Evolutionary conservation across 768 basidiomycete species (phyloP), one percentile per base, ranked within the genome.

Genomic region (Kwoniella heveanensis): DNA sequence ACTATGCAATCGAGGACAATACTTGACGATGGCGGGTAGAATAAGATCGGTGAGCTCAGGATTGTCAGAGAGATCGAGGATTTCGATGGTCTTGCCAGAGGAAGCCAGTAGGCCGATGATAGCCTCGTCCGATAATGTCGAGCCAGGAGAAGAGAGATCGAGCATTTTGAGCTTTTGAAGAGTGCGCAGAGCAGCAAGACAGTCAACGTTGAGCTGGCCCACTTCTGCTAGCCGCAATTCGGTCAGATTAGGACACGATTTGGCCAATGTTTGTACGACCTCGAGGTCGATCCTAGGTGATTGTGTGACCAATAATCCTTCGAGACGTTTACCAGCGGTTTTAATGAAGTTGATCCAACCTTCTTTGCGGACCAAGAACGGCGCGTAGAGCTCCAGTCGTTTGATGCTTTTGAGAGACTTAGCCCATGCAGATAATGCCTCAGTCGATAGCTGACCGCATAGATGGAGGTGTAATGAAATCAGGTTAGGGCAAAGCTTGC

Each of bases 401-500:
- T 81, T 84, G 44, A 99, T 85, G 15, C 85, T 77, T 1, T 86
- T 87, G 29, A 99, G 83, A 0, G 84, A 84, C 4, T 80, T 83
- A 46, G 83, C 83, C 84, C 91, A 90, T 5, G 62, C 49, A 19
- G 60, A 56, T 21, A 82, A 25, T 0, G 74, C 69, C 21, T 77
- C 65, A 12, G 25, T 85, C 57, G 89, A 85, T 62, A 98, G 84
- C 32, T 88, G 86, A 3, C 95, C 95, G 67, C 94, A 97, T 68
- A 86, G 87, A 71, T 92, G 89, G 19, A 99, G 87, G 0, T 88
- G 86, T 10, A 99, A 84, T 15, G 82, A 83, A 0, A 87, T 86
- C 27, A 99, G 83, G 70, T 90, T 90, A 0, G 92, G 91, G 77
- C 94, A 97, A 54, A 96, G 87, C 47, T 84, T 83, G 0, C 87